phyloP scores from a whole-genome alignment of 164 flowering plant genomes.

The Sextonia rubra region DNA sequence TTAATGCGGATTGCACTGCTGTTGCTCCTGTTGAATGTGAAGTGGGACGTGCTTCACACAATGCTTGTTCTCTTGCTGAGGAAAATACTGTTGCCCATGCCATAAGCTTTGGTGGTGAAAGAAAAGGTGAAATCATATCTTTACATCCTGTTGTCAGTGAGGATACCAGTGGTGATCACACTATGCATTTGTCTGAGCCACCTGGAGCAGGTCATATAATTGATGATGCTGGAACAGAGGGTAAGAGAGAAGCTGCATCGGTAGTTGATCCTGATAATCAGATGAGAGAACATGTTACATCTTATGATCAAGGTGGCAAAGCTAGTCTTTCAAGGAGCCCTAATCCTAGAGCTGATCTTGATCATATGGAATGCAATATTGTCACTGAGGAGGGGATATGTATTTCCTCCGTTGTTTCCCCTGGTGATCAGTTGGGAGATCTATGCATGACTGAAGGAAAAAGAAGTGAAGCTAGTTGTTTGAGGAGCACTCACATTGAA shows the following conservation, averaged over 20 bases:
- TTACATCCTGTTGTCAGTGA: background rate
- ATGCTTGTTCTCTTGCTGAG: slow-evolving; percentile 1
- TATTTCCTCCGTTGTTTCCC: too few species aligned
- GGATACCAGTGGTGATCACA: slow-evolving; percentile 1
- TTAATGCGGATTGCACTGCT: slow-evolving; percentile 2
- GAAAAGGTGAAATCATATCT: background rate
- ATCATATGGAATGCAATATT: too few species aligned
- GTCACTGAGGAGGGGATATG: too few species aligned
- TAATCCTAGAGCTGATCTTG: too few species aligned
- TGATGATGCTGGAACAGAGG: background rate
- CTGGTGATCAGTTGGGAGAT: background rate
- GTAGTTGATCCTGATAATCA: background rate
- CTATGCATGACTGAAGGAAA: slow-evolving; percentile 6
- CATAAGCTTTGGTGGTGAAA: background rate
- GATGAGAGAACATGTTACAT: background rate
- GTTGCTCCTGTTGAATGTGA: slow-evolving; percentile 5
- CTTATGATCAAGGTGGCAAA: too few species aligned
- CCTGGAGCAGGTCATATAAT: slow-evolving; percentile 1
- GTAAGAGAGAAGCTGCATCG: background rate
- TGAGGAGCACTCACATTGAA: slow-evolving; percentile 1
- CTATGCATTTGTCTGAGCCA: background rate
- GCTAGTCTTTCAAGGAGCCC: too few species aligned
- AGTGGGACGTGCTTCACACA: background rate
- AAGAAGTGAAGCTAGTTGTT: background rate
- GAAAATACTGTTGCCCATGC: slow-evolving; percentile 6